phyloP scores from a whole-genome alignment of 352 stramenopile species.

The Phytophthora nicotianae region DNA sequence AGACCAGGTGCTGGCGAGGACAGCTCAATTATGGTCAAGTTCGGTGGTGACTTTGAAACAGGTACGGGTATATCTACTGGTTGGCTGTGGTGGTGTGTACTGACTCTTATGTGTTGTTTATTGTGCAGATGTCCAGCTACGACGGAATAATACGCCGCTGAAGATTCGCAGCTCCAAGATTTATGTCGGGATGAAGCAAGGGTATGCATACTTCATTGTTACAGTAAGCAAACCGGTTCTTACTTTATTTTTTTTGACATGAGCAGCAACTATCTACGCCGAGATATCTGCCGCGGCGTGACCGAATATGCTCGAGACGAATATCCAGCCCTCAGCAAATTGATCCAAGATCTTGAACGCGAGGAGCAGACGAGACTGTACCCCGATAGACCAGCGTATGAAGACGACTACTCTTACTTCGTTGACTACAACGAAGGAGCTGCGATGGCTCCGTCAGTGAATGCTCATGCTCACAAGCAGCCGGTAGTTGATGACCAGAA shows the following conservation, averaged over 20 bases:
- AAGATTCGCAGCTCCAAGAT: constrained; percentile 60
- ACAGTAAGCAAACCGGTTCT: neutral
- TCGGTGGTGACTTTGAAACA: constrained; percentile 80
- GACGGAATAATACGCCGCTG: constrained; percentile 70
- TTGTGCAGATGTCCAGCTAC: constrained; percentile 62
- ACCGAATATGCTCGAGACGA: constrained; percentile 77
- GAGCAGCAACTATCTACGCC: constrained; percentile 61
- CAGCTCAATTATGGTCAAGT: constrained; percentile 63
- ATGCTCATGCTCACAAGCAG: constrained; percentile 14
- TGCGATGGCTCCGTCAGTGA: neutral
- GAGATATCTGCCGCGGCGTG: constrained; percentile 81
- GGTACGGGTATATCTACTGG: constrained; percentile 36
- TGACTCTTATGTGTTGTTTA: constrained; percentile 9
- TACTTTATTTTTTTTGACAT: constrained; percentile 3
- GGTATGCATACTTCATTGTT: constrained; percentile 41
- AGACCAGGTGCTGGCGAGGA: constrained; percentile 48
- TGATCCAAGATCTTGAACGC: constrained; percentile 68
- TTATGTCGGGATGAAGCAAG: constrained; percentile 84
- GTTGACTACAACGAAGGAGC: constrained; percentile 46
- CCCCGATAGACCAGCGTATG: constrained; percentile 51
- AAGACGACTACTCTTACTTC: constrained; percentile 81
- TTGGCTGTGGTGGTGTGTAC: neutral
- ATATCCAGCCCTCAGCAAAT: constrained; percentile 75
- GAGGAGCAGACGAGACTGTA: constrained; percentile 70
- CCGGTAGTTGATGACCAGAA: constrained; percentile 28